These are phyloP conservation scores for Fremontodendron californicum DNA, from an alignment of 345 rosid genomes.

Conservation along the genomic window DNA sequence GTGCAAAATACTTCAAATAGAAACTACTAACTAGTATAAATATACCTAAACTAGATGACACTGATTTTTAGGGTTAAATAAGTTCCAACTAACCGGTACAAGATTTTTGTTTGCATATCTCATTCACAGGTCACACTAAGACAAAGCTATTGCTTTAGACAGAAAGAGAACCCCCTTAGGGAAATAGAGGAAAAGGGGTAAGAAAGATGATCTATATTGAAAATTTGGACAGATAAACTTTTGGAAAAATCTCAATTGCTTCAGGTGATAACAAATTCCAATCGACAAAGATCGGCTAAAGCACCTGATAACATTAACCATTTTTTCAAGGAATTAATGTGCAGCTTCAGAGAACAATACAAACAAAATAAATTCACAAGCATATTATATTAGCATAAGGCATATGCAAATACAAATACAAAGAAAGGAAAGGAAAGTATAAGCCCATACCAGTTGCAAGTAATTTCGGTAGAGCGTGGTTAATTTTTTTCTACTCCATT, in stretches of 20 bases:
- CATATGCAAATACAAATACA: conserved; percentile 4
- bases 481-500: conserved; percentile 72
- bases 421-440: neutral
- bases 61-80: neutral
- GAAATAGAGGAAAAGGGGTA: neutral
- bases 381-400: neutral
- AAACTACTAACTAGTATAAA: neutral
- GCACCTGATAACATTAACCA: neutral
- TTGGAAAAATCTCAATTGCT: neutral
- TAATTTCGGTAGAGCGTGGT: conserved; percentile 54
- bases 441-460: conserved; percentile 57
- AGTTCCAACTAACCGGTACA: neutral
- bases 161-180: neutral
- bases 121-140: neutral
- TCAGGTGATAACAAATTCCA: neutral
- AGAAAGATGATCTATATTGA: neutral
- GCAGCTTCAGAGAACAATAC: neutral
- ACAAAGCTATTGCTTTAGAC: neutral
- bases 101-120: neutral
- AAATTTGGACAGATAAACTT: neutral
- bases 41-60: neutral
- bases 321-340: neutral
- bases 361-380: neutral
- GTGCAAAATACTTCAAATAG: neutral
- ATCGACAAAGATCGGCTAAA: neutral